Evolutionary conservation across 441 rosid species (phyloP).

Genomic region (Theobroma grandiflorum): DNA sequence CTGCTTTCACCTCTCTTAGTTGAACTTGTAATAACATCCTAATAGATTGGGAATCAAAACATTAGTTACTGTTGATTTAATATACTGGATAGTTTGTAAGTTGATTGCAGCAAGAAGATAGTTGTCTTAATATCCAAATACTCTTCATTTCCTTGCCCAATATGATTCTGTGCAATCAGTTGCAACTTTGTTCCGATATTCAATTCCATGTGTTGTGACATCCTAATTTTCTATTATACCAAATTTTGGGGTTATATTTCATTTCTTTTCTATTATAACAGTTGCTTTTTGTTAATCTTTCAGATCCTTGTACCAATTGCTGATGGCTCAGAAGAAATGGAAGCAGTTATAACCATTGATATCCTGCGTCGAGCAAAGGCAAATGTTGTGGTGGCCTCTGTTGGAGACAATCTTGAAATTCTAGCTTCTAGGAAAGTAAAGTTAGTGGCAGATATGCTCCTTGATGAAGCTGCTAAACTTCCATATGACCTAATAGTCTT

Average conservation of each 20-base stretch:
- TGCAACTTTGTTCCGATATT: background rate
- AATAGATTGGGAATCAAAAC: background rate
- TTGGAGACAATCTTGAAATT: constrained; percentile 76
- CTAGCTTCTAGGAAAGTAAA: constrained; percentile 88
- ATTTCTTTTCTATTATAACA: background rate
- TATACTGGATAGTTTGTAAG: background rate
- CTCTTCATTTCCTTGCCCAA: background rate
- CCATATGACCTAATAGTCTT: constrained; percentile 86
- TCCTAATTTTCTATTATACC: background rate
- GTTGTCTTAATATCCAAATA: background rate
- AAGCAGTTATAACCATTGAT: constrained; percentile 84
- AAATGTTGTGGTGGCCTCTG: constrained; percentile 87
- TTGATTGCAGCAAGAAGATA: background rate
- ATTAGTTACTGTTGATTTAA: background rate
- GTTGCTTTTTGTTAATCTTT: constrained; percentile 15
- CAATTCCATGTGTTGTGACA: background rate
- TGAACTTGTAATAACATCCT: background rate
- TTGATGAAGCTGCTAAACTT: constrained; percentile 78
- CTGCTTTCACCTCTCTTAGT: background rate
- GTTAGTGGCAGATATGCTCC: constrained; percentile 82
- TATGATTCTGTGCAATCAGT: background rate
- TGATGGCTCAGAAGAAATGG: constrained; percentile 95
- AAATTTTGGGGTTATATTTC: background rate
- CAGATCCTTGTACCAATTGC: constrained; percentile 95
- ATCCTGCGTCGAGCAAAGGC: constrained; percentile 85